Base-by-base conservation (phyloP, 202 grass and related monocot genomes). In the Thinopyrum obtusiflorum region DNA sequence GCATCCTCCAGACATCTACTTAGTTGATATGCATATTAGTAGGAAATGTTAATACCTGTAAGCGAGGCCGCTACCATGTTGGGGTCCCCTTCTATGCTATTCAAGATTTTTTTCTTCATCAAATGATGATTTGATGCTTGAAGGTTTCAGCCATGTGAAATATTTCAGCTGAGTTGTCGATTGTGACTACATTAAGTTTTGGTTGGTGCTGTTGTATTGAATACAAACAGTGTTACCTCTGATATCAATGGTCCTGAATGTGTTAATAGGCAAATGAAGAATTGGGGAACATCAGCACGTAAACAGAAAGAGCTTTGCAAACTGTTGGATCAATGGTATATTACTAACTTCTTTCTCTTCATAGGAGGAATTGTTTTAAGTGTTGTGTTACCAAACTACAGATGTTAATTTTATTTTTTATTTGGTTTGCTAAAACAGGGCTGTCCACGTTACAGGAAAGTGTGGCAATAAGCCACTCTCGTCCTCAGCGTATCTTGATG, bases 261-360 rank as follows among this genome's bases (percentile, higher is more conserved):
- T 84, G 53, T 87, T 87, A 66, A 70, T 79, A 98, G 93, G 80
- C 93, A 94, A 77, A 94, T 98, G 96, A 88, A 92, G 80, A 95
- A 20, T 70, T 95, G 91, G 93, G 93, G 96, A 82, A 98, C 91
- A 84, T 98, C 93, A 89, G 51, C 74, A 36, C 85, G 79, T 62
- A 98, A 94, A 84, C 93, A 98, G 87, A 93, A 69, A 79, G 87
- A 98, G 64, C 93, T 98, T 84, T 85, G 82, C 82, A 88, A 95
- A 95, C 92, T 98, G 91, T 86, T 98, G 91, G 96, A 98, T 35
- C 91, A 98, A 93, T 98, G 93, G 93, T 98, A 95, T 86, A 46
- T 68, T 29, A 28, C 62, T 83, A 36, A 37, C 57, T 83, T 32
- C 79, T 47, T 47, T 82, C 62, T 78, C 77, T 81, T 9, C 32